These are phyloP conservation scores for Chalciporus pseudorubinellus DNA, from an alignment of 768 basidiomycete species.

Conservation along the genomic window DNA sequence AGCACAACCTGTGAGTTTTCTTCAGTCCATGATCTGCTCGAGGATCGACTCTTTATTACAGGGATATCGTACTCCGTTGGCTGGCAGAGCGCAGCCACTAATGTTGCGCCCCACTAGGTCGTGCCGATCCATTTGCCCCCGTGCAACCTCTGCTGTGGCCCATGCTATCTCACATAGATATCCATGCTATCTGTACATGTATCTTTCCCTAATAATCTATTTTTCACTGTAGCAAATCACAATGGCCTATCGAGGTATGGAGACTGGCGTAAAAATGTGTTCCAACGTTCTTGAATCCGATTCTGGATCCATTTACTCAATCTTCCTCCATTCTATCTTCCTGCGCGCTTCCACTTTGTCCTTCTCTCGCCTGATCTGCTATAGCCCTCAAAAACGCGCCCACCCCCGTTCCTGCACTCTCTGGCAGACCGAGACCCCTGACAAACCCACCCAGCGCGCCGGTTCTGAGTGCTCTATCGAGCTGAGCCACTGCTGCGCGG, in stretches of 20 bases:
- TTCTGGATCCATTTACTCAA: slow-evolving; percentile 26
- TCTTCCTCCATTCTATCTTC: slow-evolving; percentile 80
- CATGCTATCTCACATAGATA: background rate
- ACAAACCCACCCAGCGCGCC: slow-evolving; percentile 77
- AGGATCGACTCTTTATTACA: slow-evolving; percentile 22
- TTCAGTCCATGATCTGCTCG: background rate
- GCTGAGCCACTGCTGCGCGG: slow-evolving; percentile 69
- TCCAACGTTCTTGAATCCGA: background rate
- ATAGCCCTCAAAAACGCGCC: slow-evolving; percentile 79
- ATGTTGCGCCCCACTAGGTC: no score
- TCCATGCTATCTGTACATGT: background rate
- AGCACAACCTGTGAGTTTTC: slow-evolving; percentile 77
- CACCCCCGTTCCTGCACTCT: slow-evolving; percentile 77
- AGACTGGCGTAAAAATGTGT: background rate
- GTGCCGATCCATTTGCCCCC: no score
- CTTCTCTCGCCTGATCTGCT: slow-evolving; percentile 66
- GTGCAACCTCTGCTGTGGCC: background rate
- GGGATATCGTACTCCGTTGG: slow-evolving; percentile 89
- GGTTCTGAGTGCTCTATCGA: slow-evolving; percentile 83
- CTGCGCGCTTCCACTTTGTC: slow-evolving; percentile 16
- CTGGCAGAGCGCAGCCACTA: slow-evolving; percentile 72
- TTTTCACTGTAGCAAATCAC: background rate
- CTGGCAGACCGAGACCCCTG: slow-evolving; percentile 75
- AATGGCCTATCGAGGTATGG: background rate
- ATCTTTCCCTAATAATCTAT: background rate